Conservation (phyloP, 2,329 filamentous ascomycete genomes). For the Pseudogymnoascus sp. region DNA sequence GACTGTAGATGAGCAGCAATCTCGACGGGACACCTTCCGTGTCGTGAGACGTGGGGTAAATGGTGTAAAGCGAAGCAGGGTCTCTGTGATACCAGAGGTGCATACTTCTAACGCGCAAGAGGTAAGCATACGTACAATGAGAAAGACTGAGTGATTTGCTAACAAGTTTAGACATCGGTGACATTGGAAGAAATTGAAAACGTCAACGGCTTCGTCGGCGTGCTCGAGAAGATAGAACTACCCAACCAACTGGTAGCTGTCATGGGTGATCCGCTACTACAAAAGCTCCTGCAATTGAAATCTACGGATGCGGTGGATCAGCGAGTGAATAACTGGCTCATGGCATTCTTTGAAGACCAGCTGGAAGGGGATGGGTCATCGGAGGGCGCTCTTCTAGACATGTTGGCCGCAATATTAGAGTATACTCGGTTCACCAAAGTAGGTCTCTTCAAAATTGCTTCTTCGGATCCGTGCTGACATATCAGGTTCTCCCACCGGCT, state of each 20-base stretch:
- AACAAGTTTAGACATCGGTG: conserved; percentile 44
- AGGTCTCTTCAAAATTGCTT: conserved; percentile 16
- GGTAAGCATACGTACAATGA: conserved; percentile 32
- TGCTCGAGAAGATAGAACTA: conserved; percentile 69
- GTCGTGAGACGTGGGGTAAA: conserved; percentile 48
- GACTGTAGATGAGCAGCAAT: conserved; percentile 35
- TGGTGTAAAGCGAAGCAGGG: conserved; percentile 40
- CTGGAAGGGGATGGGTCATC: conserved; percentile 45
- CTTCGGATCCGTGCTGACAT: conserved; percentile 17
- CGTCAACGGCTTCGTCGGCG: conserved; percentile 61
- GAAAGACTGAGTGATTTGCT: conserved; percentile 25
- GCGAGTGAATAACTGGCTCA: conserved; percentile 54
- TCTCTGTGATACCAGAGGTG: conserved; percentile 56
- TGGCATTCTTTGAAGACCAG: conserved; percentile 47
- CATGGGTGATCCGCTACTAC: conserved; percentile 66
- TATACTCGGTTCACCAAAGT: conserved; percentile 54
- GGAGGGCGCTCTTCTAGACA: conserved; percentile 42
- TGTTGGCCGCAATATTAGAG: conserved; percentile 48
- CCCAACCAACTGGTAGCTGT: conserved; percentile 77
- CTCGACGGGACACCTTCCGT: conserved; percentile 51
- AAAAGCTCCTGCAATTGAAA: conserved; percentile 65
- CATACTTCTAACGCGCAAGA: conserved; percentile 69
- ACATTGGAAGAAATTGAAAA: conserved; percentile 73
- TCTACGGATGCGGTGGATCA: conserved; percentile 45
- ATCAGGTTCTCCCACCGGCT: conserved; percentile 29